Evolutionary conservation across 2,329 filamentous ascomycete species (phyloP).

Genomic region (Colletotrichum melonis): DNA sequence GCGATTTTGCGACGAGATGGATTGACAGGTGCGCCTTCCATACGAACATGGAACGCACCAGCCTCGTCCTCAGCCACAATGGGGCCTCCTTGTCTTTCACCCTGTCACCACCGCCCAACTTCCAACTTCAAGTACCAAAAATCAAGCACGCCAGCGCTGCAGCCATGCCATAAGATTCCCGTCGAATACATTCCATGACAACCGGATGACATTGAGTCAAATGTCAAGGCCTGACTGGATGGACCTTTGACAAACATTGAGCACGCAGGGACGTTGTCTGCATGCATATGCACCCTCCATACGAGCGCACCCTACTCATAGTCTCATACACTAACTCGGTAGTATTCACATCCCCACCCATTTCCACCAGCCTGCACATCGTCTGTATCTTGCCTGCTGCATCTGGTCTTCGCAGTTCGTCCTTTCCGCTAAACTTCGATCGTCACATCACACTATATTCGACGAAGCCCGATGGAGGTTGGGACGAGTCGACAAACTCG

Average conservation of each 20-base stretch:
- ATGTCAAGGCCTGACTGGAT: background rate
- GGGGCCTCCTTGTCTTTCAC: background rate
- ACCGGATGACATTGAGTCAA: background rate
- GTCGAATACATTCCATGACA: background rate
- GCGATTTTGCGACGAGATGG: background rate
- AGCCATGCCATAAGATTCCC: background rate
- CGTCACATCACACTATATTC: constrained; percentile 7
- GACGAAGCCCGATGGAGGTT: background rate
- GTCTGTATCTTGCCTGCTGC: background rate
- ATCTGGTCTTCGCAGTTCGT: background rate
- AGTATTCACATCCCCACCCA: background rate
- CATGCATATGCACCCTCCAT: constrained; percentile 4
- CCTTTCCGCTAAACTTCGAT: background rate
- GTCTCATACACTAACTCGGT: background rate
- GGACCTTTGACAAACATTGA: background rate
- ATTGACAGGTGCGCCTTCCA: no score
- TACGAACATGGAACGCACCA: background rate
- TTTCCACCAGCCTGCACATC: background rate
- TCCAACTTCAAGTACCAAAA: background rate
- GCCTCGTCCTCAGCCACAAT: background rate
- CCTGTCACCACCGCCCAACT: background rate
- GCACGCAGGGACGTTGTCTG: background rate
- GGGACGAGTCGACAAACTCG: constrained; percentile 6
- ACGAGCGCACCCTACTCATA: background rate
- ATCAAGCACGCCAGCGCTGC: background rate